Evolutionary conservation across 1,284 basidiomycete species (phyloP), one percentile per base, ranked within the genome.

Genomic region (Cronartium quercuum): DNA sequence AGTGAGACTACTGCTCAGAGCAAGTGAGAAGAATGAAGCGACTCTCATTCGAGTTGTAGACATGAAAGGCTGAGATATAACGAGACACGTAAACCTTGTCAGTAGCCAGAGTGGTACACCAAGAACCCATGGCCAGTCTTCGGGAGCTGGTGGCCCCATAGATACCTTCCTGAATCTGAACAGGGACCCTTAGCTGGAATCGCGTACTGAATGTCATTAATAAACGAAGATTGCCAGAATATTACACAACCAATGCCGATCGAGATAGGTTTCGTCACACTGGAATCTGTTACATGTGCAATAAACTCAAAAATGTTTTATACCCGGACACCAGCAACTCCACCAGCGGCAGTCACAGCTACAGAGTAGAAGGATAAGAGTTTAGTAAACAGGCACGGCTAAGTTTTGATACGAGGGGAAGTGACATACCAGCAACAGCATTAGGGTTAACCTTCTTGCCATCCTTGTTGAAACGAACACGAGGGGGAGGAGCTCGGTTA

Each of bases 401-500:
- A 12, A 55, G n/a, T n/a, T 55, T 15, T 55, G n/a, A 2, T 0
- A 7, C 29, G 13, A 29, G 3, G n/a, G 7, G 29, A 29, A 55
- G 24, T 13, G 15, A 66, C 71, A 66, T 21, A 74, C 71, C 71
- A 55, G 51, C 64, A 24, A 74, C 64, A 35, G 71, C 71, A 61
- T 66, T 74, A 0, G 71, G 71, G 57, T 74, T 74, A 55, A 74
- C 78, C 79, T 81, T 94, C 88, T 98, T 98, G 82, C 92, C 92
- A 83, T 96, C 94, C 85, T 94, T 95, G 80, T 80, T 82, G 94
- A 93, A 98, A 82, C 96, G 88, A 79, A 97, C 86, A 80, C 96
- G 91, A 66, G 93, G 92, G 79, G 95, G 95, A 78, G 95, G 96
- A 1, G 91, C 89, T 84, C 94, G 92, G 89, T 95, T 96, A 83